Evolutionary conservation across 83 land plant species (phyloP), one percentile per base, ranked within the genome.

Genomic region (Picea mariana): DNA sequence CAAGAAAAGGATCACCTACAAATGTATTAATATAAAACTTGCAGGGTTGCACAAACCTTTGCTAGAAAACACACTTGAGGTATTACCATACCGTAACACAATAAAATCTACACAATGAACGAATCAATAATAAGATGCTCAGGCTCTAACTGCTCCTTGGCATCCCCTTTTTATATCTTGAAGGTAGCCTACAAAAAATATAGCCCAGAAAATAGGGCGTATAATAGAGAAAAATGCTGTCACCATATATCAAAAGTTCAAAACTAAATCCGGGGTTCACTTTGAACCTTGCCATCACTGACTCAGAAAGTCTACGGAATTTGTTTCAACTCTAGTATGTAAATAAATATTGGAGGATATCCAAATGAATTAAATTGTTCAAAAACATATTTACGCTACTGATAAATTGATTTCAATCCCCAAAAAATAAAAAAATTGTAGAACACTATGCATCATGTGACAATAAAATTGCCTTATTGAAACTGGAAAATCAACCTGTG

Each of bases 231-330:
- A 20, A 9, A 73, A 42, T 73, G 26, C 16, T 21, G 58, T 73
- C 58, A 73, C 23, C 27, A 47, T 47, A 27, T 23, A 9, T 47
- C 26, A 73, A 44, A 42, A 42, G 44, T 42, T 42, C 31, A 42
- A 24, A 73, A 47, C 58, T n/a, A 73, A 73, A 44, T 44, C 58
- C 40, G 77, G 23, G 52, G 49, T 73, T 73, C 52, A 73, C 13
- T 73, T 47, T 24, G 21, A 44, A 73, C n/a, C 26, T 59, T 73
- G 27, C 23, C 47, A 69, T 15, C 18, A 73, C 77, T 73, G 58
- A 12, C 58, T 52, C 13, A 3, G 13, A 11, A 52, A 2, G 58
- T 11, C 11, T 52, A 52, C 58, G 13, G n/a, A 73, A 21, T 47
- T 73, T 44, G 38, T 73, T 73, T 16, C 0, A 3, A 12, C 40